A percentile compares a stretch with the other conserved stretches of the same genome.
phyloP scores from a whole-genome alignment of 2,329 filamentous ascomycete genomes.

The Aspergillus felis region DNA sequence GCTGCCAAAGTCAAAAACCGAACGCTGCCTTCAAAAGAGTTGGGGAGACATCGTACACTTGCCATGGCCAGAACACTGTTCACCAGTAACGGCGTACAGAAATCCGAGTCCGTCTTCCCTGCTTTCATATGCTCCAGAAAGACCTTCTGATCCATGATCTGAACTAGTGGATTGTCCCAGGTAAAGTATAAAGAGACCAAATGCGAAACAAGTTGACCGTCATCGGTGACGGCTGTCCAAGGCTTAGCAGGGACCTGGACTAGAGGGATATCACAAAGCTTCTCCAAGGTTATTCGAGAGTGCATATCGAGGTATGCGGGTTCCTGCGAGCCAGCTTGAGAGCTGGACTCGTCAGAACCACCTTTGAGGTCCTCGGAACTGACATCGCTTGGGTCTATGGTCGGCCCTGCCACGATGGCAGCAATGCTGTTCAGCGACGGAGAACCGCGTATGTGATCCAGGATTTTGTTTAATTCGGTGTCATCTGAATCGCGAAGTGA shows the following conservation, averaged over 20 bases:
- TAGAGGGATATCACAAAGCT: constrained; percentile 32
- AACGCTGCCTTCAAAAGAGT: not conserved
- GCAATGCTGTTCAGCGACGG: constrained; percentile 25
- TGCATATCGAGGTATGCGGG: constrained; percentile 11
- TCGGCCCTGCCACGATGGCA: constrained; percentile 15
- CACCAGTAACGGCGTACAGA: constrained; percentile 80
- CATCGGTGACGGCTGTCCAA: constrained; percentile 78
- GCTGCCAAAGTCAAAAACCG: constrained; percentile 19
- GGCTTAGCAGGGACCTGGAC: constrained; percentile 31
- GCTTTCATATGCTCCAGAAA: constrained; percentile 51
- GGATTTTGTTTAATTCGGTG: constrained; percentile 19
- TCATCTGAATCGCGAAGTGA: constrained; percentile 24
- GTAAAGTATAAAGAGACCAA: constrained; percentile 90
- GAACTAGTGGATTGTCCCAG: constrained; percentile 88
- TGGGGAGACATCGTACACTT: constrained; percentile 26
- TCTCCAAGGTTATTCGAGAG: constrained; percentile 29
- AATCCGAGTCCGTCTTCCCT: constrained; percentile 51
- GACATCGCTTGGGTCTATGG: constrained; percentile 16
- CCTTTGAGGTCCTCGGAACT: constrained; percentile 11
- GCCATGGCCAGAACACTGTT: constrained; percentile 73
- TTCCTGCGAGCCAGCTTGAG: constrained; percentile 1
- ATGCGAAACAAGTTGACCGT: constrained; percentile 71
- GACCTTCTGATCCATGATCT: constrained; percentile 74
- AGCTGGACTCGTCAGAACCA: constrained; percentile 3
- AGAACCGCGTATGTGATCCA: constrained; percentile 26